Conservation (phyloP, 495 filamentous ascomycete species). For the Neurospora discreta region DNA sequence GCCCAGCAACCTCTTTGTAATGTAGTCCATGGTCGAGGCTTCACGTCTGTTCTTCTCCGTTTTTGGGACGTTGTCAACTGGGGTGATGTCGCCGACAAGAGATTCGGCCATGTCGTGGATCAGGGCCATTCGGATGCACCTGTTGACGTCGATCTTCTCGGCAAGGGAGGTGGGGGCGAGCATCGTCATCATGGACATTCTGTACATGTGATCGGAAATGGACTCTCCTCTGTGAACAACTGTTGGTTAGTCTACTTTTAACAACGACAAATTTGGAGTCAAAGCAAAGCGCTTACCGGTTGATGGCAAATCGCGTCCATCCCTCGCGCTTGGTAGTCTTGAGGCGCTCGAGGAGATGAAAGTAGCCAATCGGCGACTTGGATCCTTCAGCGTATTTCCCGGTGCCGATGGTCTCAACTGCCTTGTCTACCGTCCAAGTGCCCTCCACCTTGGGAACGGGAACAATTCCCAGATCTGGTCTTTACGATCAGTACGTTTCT, state of each 20-base stretch:
- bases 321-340: conserved; percentile 95
- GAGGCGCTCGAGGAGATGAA: conserved; percentile 82
- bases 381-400: conserved; percentile 46
- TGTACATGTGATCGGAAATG: conserved; percentile 98
- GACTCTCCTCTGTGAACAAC: conserved; percentile 49
- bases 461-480: conserved; percentile 17
- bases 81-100: conserved; percentile 92
- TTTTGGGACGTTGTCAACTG: conserved; percentile 60
- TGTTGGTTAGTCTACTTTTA: conserved; percentile 2
- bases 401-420: conserved; percentile 30
- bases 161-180: conserved; percentile 72
- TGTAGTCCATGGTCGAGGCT: conserved; percentile 78
- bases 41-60: conserved; percentile 81
- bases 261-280: neutral
- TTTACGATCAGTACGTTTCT: neutral
- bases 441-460: conserved; percentile 24
- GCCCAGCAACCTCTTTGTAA: conserved; percentile 59
- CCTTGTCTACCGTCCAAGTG: conserved; percentile 41
- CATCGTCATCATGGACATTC: conserved; percentile 95
- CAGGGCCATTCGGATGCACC: conserved; percentile 86
- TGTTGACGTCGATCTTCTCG: conserved; percentile 57
- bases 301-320: conserved; percentile 80
- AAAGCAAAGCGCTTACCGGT: conserved; percentile 28
- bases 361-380: conserved; percentile 73
- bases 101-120: conserved; percentile 97